A percentile compares a stretch with the other conserved stretches of the same genome.
phyloP scores from a whole-genome alignment of 1,284 basidiomycete genomes.

The Puccinia hordei region DNA sequence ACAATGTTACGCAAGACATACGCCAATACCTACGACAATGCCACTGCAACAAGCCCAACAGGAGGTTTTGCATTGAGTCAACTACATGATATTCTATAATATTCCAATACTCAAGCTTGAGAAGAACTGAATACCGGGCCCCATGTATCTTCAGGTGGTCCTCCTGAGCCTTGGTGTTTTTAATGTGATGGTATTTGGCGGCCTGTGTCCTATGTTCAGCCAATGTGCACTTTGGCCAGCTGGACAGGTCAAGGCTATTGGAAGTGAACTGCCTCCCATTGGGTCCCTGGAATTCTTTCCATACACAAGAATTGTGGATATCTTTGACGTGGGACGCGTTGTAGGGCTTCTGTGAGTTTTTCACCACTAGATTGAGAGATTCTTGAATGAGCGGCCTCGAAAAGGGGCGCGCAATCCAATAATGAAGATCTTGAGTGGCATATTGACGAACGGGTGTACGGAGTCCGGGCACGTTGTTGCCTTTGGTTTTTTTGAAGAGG shows the following conservation, averaged over 20 bases:
- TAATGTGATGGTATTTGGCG: background rate
- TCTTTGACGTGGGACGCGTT: conserved; percentile 1
- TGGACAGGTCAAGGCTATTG: no score
- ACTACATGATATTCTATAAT: conserved; percentile 32
- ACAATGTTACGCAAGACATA: conserved; percentile 31
- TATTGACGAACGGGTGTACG: conserved; percentile 24
- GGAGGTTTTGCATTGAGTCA: conserved; percentile 44
- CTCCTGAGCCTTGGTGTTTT: background rate
- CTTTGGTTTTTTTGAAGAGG: conserved; percentile 9
- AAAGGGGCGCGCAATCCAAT: conserved; percentile 36
- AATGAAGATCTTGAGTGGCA: conserved; percentile 28
- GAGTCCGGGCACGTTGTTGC: background rate
- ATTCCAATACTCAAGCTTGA: conserved; percentile 37
- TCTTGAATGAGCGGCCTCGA: conserved; percentile 26
- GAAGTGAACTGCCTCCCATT: no score
- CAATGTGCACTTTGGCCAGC: no score
- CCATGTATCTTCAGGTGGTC: background rate
- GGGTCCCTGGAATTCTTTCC: no score
- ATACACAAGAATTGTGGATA: no score
- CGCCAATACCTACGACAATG: conserved; percentile 13
- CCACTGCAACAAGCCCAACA: conserved; percentile 30
- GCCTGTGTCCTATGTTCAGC: no score
- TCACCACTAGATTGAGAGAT: background rate
- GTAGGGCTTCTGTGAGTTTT: conserved; percentile 12
- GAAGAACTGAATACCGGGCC: no score